A percentile compares a stretch with the other conserved stretches of the same genome.
Conservation (phyloP, 768 basidiomycete species). For the Tylopilus subfusipes region DNA sequence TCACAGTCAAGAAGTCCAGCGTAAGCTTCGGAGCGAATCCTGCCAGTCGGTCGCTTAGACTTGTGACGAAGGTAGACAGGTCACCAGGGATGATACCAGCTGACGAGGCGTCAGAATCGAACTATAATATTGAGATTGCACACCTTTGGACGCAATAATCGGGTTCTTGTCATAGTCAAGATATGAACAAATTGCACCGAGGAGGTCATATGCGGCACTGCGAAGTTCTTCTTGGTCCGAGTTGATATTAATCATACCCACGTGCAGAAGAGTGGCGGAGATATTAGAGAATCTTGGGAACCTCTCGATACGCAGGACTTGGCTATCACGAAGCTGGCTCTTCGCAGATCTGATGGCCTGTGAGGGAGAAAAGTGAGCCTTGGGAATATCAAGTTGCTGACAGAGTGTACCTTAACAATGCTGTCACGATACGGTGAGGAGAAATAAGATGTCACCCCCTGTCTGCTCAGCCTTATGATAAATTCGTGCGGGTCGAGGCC, state of each 20-base stretch:
- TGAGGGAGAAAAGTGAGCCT: not conserved
- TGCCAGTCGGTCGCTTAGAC: slow-evolving; percentile 70
- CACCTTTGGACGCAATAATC: slow-evolving; percentile 68
- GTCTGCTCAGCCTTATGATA: slow-evolving; percentile 69
- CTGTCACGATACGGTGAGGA: slow-evolving; percentile 64
- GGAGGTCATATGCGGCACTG: slow-evolving; percentile 72
- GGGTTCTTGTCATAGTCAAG: slow-evolving; percentile 75
- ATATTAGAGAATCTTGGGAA: slow-evolving; percentile 80
- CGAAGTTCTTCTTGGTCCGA: slow-evolving; percentile 74
- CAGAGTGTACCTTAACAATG: slow-evolving; percentile 62
- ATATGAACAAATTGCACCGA: slow-evolving; percentile 72
- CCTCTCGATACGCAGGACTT: slow-evolving; percentile 52
- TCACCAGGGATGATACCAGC: slow-evolving; percentile 72
- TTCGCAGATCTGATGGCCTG: slow-evolving; percentile 78
- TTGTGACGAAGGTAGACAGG: slow-evolving; percentile 54
- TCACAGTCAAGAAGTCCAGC: slow-evolving; percentile 86
- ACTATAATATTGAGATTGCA: not conserved
- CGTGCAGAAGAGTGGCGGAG: slow-evolving; percentile 81
- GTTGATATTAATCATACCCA: slow-evolving; percentile 77
- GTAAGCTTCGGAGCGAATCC: slow-evolving; percentile 78
- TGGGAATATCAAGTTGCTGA: not conserved
- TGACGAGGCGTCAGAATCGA: slow-evolving; percentile 25
- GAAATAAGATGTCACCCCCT: slow-evolving; percentile 73
- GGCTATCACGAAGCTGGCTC: slow-evolving; percentile 57
- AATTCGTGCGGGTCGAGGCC: slow-evolving; percentile 78